A percentile compares a stretch with the other conserved stretches of the same genome.
phyloP scores from a whole-genome alignment of 805 yeast genomes.

The Starmerella riodocensis region DNA sequence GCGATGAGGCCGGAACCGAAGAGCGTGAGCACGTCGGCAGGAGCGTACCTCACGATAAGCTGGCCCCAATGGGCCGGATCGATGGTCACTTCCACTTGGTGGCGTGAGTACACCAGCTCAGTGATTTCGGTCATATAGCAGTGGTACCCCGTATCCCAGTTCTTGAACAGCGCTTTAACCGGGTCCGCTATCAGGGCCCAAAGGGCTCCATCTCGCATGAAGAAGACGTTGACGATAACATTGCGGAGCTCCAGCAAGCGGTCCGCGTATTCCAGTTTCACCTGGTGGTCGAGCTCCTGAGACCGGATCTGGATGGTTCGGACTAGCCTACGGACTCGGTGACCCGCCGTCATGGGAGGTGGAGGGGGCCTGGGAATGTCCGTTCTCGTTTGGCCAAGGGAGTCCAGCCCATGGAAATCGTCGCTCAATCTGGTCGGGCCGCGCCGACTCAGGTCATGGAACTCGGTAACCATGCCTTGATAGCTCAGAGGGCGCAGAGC shows the following conservation, averaged over 20 bases:
- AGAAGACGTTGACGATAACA: constrained; percentile 3
- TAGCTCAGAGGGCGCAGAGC: neutral
- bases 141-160: neutral
- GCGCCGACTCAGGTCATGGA: neutral
- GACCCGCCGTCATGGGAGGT: neutral
- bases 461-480: neutral
- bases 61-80: neutral
- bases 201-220: constrained; percentile 6
- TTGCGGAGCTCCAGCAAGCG: neutral
- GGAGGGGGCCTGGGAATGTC: too few relatives aligned
- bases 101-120: neutral
- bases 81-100: neutral
- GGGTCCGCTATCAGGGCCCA: constrained; percentile 10
- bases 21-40: neutral
- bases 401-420: neutral
- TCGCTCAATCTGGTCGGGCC: neutral
- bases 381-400: too few relatives aligned
- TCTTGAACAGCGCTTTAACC: neutral
- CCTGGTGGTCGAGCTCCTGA: constrained; percentile 2
- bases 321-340: neutral
- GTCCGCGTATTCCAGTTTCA: neutral
- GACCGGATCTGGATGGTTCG: neutral
- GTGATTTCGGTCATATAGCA: neutral
- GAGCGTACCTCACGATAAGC: neutral
- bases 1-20: neutral